Percentiles rank a stretch among this genome's conserved stretches.
Conservation (phyloP, 2,329 filamentous ascomycete species). For the Xylariales sp. region DNA sequence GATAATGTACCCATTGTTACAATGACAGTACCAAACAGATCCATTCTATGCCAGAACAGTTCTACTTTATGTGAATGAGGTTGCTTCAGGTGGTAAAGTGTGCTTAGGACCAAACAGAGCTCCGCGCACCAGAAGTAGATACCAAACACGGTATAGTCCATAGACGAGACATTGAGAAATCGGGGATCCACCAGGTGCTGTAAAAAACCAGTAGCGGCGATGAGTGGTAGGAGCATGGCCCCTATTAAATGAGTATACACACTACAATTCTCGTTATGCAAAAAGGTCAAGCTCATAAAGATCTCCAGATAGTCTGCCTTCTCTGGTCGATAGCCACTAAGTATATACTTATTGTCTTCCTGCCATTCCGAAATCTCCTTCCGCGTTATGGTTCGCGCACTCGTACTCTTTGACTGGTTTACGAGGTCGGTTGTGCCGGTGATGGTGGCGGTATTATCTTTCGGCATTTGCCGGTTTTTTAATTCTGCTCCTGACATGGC, state of each 20-base stretch:
- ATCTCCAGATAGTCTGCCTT: slow-evolving; percentile 55
- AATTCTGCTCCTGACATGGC: neutral
- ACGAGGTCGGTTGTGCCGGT: neutral
- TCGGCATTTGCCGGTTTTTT: neutral
- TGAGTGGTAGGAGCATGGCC: slow-evolving; percentile 29
- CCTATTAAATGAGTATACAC: slow-evolving; percentile 65
- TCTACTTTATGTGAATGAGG: slow-evolving; percentile 61
- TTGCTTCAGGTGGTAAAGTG: slow-evolving; percentile 61
- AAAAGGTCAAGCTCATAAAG: slow-evolving; percentile 49
- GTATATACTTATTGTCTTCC: slow-evolving; percentile 63
- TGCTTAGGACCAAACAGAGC: slow-evolving; percentile 47
- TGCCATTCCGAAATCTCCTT: slow-evolving; percentile 22
- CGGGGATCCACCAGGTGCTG: neutral
- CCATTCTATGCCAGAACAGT: slow-evolving; percentile 60
- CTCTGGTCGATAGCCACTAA: slow-evolving; percentile 57
- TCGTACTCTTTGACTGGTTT: no score
- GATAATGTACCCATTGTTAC: no score
- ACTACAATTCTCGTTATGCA: slow-evolving; percentile 56
- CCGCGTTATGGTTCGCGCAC: neutral
- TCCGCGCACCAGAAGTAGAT: slow-evolving; percentile 52
- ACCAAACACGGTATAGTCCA: slow-evolving; percentile 49
- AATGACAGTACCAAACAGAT: slow-evolving; percentile 66
- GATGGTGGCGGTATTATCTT: neutral
- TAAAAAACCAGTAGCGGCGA: slow-evolving; percentile 32
- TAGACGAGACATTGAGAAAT: slow-evolving; percentile 17